A percentile compares a stretch with the other conserved stretches of the same genome.
Conservation (phyloP, 495 filamentous ascomycete genomes). For the Cercophora samala region DNA sequence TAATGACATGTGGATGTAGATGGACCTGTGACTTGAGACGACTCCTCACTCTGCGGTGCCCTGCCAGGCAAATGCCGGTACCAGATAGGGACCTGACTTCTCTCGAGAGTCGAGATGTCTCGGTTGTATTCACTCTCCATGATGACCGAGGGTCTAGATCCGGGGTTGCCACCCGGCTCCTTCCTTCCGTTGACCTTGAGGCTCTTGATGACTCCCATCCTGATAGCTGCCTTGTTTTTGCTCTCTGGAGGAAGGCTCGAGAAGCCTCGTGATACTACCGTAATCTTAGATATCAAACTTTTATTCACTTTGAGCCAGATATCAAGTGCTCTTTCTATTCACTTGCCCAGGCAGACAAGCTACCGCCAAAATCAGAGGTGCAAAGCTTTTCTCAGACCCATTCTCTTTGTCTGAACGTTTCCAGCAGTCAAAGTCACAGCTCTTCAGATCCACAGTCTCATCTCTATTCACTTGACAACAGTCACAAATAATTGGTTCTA, state of each 20-base stretch:
- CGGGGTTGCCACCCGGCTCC: not conserved
- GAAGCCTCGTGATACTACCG: not conserved
- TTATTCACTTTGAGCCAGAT: not conserved
- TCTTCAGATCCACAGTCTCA: not conserved
- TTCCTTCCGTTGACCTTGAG: not conserved
- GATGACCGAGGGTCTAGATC: not conserved
- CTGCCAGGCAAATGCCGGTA: slow-evolving; percentile 16
- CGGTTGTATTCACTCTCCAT: not conserved
- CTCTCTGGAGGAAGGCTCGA: not conserved
- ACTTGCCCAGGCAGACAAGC: not conserved
- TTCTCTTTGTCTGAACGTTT: not conserved
- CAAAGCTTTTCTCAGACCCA: not conserved
- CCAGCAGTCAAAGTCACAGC: not conserved
- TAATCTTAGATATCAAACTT: not conserved
- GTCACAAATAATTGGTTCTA: not conserved
- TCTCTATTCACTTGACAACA: not conserved
- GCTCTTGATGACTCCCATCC: not conserved
- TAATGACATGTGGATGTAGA: slow-evolving; percentile 18
- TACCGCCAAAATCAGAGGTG: not conserved
- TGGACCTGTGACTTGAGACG: slow-evolving; percentile 3
- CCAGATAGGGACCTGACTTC: slow-evolving; percentile 3
- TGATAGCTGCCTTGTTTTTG: not conserved
- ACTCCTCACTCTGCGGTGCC: slow-evolving; percentile 9
- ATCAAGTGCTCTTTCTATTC: not conserved
- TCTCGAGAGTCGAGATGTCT: not conserved